A percentile compares a stretch with the other conserved stretches of the same genome.
Conservation (phyloP, 2,329 filamentous ascomycete genomes). For the Arthrobotrys megalospora region DNA sequence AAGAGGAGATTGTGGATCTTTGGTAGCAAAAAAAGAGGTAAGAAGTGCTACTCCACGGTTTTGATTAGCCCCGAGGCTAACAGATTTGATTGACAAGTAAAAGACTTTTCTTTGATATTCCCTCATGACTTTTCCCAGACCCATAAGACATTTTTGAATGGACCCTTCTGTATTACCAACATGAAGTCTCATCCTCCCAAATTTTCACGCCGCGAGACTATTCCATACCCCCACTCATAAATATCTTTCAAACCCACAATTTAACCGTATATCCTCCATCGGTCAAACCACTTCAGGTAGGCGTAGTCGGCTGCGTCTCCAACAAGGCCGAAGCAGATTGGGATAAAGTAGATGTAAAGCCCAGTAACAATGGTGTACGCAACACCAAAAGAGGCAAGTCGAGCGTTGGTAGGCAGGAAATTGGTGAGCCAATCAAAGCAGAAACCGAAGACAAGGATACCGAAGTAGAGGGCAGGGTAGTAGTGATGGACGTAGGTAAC, state of each 20-base stretch:
- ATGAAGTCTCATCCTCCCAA: background rate
- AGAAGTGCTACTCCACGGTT: slow-evolving; percentile 9
- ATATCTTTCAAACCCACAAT: background rate
- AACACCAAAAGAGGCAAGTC: slow-evolving; percentile 79
- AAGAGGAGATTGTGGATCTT: slow-evolving; percentile 34
- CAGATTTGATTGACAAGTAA: slow-evolving; percentile 25
- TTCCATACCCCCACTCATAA: slow-evolving; percentile 4
- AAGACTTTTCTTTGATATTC: slow-evolving; percentile 25
- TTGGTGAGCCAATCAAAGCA: slow-evolving; percentile 78
- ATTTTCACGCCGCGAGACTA: background rate
- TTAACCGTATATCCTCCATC: slow-evolving; percentile 85
- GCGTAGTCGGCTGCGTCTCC: slow-evolving; percentile 86
- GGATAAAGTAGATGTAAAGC: slow-evolving; percentile 90
- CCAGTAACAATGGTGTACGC: slow-evolving; percentile 83
- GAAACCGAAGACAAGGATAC: slow-evolving; percentile 91
- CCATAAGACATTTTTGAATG: slow-evolving; percentile 24
- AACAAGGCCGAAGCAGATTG: slow-evolving; percentile 96
- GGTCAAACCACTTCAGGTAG: slow-evolving; percentile 93
- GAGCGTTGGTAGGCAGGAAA: slow-evolving; percentile 69
- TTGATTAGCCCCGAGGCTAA: slow-evolving; percentile 16
- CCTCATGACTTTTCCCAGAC: slow-evolving; percentile 27
- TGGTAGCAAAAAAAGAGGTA: background rate
- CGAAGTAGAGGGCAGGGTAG: slow-evolving; percentile 98
- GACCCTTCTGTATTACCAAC: slow-evolving; percentile 11
- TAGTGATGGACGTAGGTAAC: slow-evolving; percentile 99